Percentiles rank a stretch among this genome's conserved stretches.
Evolutionary conservation across 2,329 filamentous ascomycete species (phyloP).

Genomic region (Colletotrichum plurivorum): DNA sequence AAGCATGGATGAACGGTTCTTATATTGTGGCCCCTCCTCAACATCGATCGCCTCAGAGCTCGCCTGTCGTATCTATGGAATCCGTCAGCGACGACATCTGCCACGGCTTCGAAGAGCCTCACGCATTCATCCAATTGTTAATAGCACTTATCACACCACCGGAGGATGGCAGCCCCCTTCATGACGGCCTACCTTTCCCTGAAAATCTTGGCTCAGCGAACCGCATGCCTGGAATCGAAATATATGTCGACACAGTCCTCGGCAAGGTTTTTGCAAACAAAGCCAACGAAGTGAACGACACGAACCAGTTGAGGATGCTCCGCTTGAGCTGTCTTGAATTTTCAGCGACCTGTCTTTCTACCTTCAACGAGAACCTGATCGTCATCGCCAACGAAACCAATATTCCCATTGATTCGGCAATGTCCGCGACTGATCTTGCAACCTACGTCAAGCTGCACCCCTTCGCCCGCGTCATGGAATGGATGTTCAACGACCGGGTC

Average conservation of each 20-base stretch:
- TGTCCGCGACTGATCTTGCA: slow-evolving; percentile 80
- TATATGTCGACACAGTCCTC: slow-evolving; percentile 92
- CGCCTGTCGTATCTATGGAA: slow-evolving; percentile 64
- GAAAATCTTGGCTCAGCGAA: slow-evolving; percentile 85
- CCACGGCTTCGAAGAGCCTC: slow-evolving; percentile 86
- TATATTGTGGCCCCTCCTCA: slow-evolving; percentile 54
- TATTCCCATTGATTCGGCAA: slow-evolving; percentile 80
- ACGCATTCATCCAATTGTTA: slow-evolving; percentile 85
- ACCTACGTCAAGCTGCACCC: slow-evolving; percentile 91
- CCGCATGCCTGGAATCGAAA: slow-evolving; percentile 86
- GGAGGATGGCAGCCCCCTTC: slow-evolving; percentile 71
- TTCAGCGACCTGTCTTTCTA: slow-evolving; percentile 81
- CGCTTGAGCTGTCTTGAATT: slow-evolving; percentile 88
- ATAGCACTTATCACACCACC: slow-evolving; percentile 79
- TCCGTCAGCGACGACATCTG: slow-evolving; percentile 82
- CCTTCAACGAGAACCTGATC: slow-evolving; percentile 95
- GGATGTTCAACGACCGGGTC: slow-evolving; percentile 95
- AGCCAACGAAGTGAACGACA: slow-evolving; percentile 74
- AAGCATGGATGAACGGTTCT: slow-evolving; percentile 81
- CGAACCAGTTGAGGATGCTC: slow-evolving; percentile 79
- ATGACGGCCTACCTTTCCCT: slow-evolving; percentile 87
- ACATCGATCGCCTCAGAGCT: slow-evolving; percentile 49
- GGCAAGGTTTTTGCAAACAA: slow-evolving; percentile 82
- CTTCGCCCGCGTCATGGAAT: slow-evolving; percentile 96
- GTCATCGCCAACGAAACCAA: slow-evolving; percentile 85